phyloP scores from a whole-genome alignment of 2,329 filamentous ascomycete species.

The Magnaporthiopsis poae region DNA sequence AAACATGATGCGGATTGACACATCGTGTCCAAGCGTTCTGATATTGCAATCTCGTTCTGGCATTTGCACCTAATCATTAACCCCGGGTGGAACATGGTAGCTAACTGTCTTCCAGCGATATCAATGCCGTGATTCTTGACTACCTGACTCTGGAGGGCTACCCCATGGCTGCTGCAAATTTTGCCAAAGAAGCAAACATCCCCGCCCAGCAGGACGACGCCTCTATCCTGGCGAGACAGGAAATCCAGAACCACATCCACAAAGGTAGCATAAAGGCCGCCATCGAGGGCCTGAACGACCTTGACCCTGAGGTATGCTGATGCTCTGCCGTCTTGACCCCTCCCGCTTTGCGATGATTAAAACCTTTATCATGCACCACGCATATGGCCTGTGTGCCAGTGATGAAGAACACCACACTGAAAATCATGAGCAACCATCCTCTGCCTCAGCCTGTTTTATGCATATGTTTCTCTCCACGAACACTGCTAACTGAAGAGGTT shows the following conservation, averaged over 20 bases:
- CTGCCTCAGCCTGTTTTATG: neutral
- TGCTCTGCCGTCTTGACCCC: slow-evolving; percentile 7
- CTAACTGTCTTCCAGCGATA: slow-evolving; percentile 54
- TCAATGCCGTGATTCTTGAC: slow-evolving; percentile 90
- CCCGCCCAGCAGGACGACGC: slow-evolving; percentile 60
- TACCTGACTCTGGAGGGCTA: slow-evolving; percentile 96
- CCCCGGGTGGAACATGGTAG: neutral
- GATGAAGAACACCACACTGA: slow-evolving; percentile 72
- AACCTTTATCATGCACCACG: slow-evolving; percentile 99
- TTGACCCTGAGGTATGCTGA: slow-evolving; percentile 74
- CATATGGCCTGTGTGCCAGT: slow-evolving; percentile 78
- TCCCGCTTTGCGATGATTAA: slow-evolving; percentile 71
- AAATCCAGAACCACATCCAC: slow-evolving; percentile 78
- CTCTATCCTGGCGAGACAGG: slow-evolving; percentile 66
- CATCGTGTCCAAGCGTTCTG: slow-evolving; percentile 50
- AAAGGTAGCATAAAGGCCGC: slow-evolving; percentile 75
- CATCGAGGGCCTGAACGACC: slow-evolving; percentile 77
- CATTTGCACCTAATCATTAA: neutral
- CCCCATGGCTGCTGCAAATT: slow-evolving; percentile 81
- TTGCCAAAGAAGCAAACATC: slow-evolving; percentile 87
- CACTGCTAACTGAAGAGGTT: slow-evolving; percentile 18
- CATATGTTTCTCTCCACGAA: neutral
- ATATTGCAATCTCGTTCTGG: slow-evolving; percentile 17
- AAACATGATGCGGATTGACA: slow-evolving; percentile 76
- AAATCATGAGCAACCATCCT: slow-evolving; percentile 51